Conservation (phyloP, 2,329 filamentous ascomycete genomes). For the Botrytis elliptica region DNA sequence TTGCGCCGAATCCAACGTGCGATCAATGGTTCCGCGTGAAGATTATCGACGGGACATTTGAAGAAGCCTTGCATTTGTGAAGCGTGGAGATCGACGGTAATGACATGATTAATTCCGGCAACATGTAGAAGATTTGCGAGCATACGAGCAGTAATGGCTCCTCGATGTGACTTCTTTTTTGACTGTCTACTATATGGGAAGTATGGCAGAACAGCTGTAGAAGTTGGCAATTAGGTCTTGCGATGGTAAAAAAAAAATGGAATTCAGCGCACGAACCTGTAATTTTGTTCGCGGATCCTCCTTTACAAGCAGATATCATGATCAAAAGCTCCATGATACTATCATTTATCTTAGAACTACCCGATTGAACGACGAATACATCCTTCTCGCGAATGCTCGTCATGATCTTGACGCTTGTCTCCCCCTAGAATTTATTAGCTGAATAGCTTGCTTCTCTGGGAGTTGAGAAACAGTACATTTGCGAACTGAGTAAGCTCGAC, state of each 20-base stretch:
- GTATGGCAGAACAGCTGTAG: slow-evolving; percentile 79
- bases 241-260: not conserved
- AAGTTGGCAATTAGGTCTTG: slow-evolving; percentile 26
- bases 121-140: slow-evolving; percentile 91
- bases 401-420: slow-evolving; percentile 67
- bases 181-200: slow-evolving; percentile 99
- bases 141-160: slow-evolving; percentile 96
- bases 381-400: slow-evolving; percentile 91
- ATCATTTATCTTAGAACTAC: slow-evolving; percentile 94
- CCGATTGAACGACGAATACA: slow-evolving; percentile 98
- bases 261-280: slow-evolving; percentile 64
- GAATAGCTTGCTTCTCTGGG: slow-evolving; percentile 22
- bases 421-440: slow-evolving; percentile 51
- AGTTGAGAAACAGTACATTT: slow-evolving; percentile 52
- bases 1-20: slow-evolving; percentile 93
- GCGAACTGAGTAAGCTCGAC: slow-evolving; percentile 69
- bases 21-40: slow-evolving; percentile 92
- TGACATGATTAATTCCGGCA: slow-evolving; percentile 94
- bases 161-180: slow-evolving; percentile 97
- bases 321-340: slow-evolving; percentile 99
- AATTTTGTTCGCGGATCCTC: slow-evolving; percentile 93
- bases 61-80: slow-evolving; percentile 99
- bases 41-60: slow-evolving; percentile 94
- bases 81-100: slow-evolving; percentile 93
- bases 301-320: slow-evolving; percentile 98